Evolutionary conservation across 345 rosid genomes (phyloP).

Genomic region (Physaria fendleri): DNA sequence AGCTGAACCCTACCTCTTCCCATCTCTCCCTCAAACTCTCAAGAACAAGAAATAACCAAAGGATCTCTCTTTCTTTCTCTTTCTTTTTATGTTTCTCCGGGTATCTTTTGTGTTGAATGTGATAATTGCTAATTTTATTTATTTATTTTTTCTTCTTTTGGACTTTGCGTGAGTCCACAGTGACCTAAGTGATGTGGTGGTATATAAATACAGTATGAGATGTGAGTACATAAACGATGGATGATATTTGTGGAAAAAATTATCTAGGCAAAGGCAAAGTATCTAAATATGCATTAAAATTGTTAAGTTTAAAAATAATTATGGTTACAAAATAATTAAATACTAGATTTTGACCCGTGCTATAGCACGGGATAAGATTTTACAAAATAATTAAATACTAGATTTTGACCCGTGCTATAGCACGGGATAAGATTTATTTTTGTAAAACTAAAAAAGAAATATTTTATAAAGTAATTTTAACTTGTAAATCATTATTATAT

Average conservation of each 20-base stretch:
- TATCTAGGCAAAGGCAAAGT: too few species aligned
- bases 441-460: too few species aligned
- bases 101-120: conserved; percentile 29
- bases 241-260: conserved; percentile 27
- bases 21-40: conserved; percentile 33
- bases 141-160: neutral
- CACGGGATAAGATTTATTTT: too few species aligned
- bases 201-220: conserved; percentile 25
- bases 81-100: conserved; percentile 25
- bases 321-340: too few species aligned
- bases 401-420: too few species aligned
- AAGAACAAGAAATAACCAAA: conserved; percentile 27
- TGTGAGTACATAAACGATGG: conserved; percentile 24
- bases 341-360: too few species aligned
- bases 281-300: too few species aligned
- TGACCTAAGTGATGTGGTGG: conserved; percentile 25
- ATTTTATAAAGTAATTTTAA: too few species aligned
- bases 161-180: conserved; percentile 25
- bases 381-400: too few species aligned
- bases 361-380: too few species aligned
- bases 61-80: conserved; percentile 23
- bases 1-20: conserved; percentile 90
- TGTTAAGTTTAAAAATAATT: too few species aligned
- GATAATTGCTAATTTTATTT: conserved; percentile 1
- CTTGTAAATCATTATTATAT: too few species aligned